Evolutionary conservation across 495 filamentous ascomycete genomes (phyloP), one percentile per base, ranked within the genome.

Genomic region (Oleoguttula mirabilis): DNA sequence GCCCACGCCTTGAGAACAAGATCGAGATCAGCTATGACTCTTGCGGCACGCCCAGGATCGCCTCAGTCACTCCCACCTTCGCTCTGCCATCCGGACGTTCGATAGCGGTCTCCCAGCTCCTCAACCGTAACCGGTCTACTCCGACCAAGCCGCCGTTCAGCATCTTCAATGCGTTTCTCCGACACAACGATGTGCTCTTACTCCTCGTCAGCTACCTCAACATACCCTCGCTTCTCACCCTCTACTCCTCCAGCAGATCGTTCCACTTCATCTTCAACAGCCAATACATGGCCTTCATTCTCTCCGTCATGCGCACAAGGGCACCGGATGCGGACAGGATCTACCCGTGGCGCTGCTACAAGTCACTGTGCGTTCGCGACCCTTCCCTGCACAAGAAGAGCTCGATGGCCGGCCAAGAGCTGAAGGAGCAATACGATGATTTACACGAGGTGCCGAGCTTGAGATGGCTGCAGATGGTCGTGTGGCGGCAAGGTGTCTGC

Each of bases 231-330:
- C 56, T 82, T 11, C 32, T 79, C 39, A 60, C 58, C 14, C 64
- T 83, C 14, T 78, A 76, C 58, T 56, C 70, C 48, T 68, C 75
- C 39, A 71, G 67, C 46, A 71, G 66, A 39, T 52, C 60, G 28
- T 80, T 80, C 57, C 68, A 80, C 52, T 30, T 48, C 8, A 58
- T 69, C 32, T 44, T 77, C 47, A 70, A 75, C 43, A 31, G 41
- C 20, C 50, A 71, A 51, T 52, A 55, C 36, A 58, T 55, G 1
- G 55, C 55, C 7, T 48, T 69, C 44, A 62, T 74, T 19, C 54
- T 71, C 36, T 41, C 58, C 19, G 62, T 63, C 44, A 60, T 62
- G 37, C 50, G 63, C 24, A 27, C 46, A 36, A 63, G 65, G 45
- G 67, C 68, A 3, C 62, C 66, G 0, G 62, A 62, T 15, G 61